Evolutionary conservation across 2,329 filamentous ascomycete genomes (phyloP).

Genomic region (Sporothrix inflata): DNA sequence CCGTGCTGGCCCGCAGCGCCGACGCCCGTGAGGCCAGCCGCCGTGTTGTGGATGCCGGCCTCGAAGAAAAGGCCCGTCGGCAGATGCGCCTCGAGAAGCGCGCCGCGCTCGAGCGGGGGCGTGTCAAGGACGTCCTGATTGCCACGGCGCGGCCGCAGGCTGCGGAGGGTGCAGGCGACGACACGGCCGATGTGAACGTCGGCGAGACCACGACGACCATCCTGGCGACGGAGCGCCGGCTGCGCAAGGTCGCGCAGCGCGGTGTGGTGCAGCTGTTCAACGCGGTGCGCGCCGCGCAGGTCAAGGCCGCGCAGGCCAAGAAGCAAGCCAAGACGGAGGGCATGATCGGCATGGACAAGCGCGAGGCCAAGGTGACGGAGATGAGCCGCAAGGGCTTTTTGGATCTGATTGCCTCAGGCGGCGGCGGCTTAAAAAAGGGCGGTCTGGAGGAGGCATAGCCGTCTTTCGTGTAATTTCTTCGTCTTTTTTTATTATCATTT

Average conservation of each 20-base stretch:
- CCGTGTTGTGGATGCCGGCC: constrained; percentile 71
- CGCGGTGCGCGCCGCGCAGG: constrained; percentile 88
- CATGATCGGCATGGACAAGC: constrained; percentile 75
- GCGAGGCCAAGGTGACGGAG: constrained; percentile 88
- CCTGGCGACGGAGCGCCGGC: constrained; percentile 72
- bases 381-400: constrained; percentile 97
- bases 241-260: constrained; percentile 86
- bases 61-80: constrained; percentile 79
- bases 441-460: constrained; percentile 58
- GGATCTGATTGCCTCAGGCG: constrained; percentile 76
- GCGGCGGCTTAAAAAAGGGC: constrained; percentile 62
- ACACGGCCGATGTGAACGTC: constrained; percentile 45
- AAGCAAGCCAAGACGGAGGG: constrained; percentile 70
- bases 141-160: constrained; percentile 41
- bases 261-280: constrained; percentile 98
- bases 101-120: constrained; percentile 78
- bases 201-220: constrained; percentile 57
- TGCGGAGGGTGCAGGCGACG: not conserved
- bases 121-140: constrained; percentile 82
- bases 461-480: constrained; percentile 8
- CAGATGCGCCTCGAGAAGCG: constrained; percentile 81
- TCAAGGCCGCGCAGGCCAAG: constrained; percentile 80
- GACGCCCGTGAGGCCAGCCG: constrained; percentile 73
- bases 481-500: not conserved
- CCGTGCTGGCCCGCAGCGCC: constrained; percentile 84